Percentiles rank a stretch among this genome's conserved stretches.
These are phyloP conservation scores for Hapsidospora chrysogenum DNA, from an alignment of 495 filamentous ascomycete species.

Conservation along the genomic window DNA sequence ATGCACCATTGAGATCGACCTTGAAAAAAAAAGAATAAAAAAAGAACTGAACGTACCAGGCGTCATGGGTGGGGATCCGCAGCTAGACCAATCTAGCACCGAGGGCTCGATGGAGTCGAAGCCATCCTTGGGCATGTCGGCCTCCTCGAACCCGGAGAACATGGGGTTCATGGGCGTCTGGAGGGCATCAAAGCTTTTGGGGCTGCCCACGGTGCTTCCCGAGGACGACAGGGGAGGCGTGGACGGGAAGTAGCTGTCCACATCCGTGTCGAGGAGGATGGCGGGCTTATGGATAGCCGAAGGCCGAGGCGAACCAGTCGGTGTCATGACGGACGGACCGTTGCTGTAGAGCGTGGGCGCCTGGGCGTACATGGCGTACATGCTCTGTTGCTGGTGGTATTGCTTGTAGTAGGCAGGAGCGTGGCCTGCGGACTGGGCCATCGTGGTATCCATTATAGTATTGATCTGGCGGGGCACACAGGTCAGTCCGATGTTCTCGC, in stretches of 20 bases:
- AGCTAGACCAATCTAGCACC: constrained; percentile 57
- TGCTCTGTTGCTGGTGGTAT: constrained; percentile 38
- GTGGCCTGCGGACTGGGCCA: constrained; percentile 47
- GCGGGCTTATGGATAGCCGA: constrained; percentile 57
- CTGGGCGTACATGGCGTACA: constrained; percentile 37
- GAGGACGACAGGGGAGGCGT: constrained; percentile 81
- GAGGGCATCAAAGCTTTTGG: constrained; percentile 59
- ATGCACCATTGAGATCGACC: constrained; percentile 4
- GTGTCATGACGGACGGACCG: constrained; percentile 46
- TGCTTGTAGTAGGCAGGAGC: constrained; percentile 86
- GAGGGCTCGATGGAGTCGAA: constrained; percentile 63
- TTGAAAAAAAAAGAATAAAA: constrained; percentile 8
- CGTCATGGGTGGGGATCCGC: constrained; percentile 72
- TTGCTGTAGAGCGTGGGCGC: constrained; percentile 41
- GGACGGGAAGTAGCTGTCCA: constrained; percentile 59
- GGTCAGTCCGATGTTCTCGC: too few relatives aligned
- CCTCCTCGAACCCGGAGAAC: constrained; percentile 57
- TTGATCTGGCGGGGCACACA: constrained; percentile 9
- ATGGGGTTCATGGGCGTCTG: constrained; percentile 68
- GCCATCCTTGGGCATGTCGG: constrained; percentile 68
- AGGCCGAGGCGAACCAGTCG: constrained; percentile 63
- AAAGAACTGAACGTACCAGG: constrained; percentile 56
- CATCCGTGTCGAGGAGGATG: constrained; percentile 67
- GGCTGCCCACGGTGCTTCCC: constrained; percentile 71
- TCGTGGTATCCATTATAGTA: constrained; percentile 27